A percentile compares a stretch with the other conserved stretches of the same genome.
Evolutionary conservation across 23 red algal species (phyloP).

Genomic region (Gracilaria vermiculophylla): DNA sequence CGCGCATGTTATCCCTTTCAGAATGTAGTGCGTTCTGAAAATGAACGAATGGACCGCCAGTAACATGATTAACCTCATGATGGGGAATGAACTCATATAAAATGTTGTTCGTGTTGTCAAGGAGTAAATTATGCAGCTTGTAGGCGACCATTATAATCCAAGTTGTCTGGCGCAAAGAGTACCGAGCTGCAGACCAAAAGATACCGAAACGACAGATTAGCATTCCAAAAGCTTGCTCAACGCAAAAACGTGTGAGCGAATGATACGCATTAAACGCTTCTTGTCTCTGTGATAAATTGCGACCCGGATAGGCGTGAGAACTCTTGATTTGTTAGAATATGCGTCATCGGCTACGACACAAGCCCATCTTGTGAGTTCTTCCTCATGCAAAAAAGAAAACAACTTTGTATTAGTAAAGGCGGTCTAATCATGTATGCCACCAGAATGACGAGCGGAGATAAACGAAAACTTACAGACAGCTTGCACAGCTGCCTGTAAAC

Average conservation of each 20-base stretch:
- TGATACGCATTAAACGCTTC: background rate
- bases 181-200: too few relatives aligned
- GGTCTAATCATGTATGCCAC: background rate
- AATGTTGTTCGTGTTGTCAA: too few relatives aligned
- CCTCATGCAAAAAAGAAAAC: background rate
- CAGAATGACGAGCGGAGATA: background rate
- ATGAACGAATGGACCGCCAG: too few relatives aligned
- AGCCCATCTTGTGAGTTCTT: background rate
- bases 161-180: too few relatives aligned
- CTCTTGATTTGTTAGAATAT: background rate
- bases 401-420: background rate
- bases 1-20: too few relatives aligned
- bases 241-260: background rate
- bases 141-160: too few relatives aligned
- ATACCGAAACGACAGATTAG: too few relatives aligned
- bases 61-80: too few relatives aligned
- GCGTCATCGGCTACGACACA: background rate
- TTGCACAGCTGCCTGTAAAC: background rate
- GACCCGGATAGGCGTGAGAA: background rate
- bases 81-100: too few relatives aligned
- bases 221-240: background rate
- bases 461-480: background rate
- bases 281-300: background rate
- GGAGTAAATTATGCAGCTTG: too few relatives aligned
- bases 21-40: too few relatives aligned